phyloP scores from a whole-genome alignment of 2,329 filamentous ascomycete genomes.

The Leptographium procerum region DNA sequence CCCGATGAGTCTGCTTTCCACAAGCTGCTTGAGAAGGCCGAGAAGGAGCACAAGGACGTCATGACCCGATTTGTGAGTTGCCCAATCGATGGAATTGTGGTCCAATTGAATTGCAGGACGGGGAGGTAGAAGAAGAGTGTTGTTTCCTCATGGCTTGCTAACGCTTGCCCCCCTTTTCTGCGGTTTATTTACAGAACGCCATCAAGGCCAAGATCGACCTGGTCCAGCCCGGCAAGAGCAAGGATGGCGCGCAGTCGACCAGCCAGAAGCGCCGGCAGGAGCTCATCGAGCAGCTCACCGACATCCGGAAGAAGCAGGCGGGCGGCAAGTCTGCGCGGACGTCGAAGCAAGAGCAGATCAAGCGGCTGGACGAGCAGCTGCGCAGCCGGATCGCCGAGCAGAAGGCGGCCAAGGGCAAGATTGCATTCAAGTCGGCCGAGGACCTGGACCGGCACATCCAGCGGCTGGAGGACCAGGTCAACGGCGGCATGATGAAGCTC shows the following conservation, averaged over 20 bases:
- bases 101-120: background rate
- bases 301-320: slow-evolving; percentile 79
- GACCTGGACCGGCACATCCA: slow-evolving; percentile 79
- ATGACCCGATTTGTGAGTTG: slow-evolving; percentile 45
- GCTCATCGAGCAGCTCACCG: slow-evolving; percentile 68
- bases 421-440: slow-evolving; percentile 76
- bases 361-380: slow-evolving; percentile 79
- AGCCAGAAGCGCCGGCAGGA: slow-evolving; percentile 74
- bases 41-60: slow-evolving; percentile 73
- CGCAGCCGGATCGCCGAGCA: slow-evolving; percentile 77
- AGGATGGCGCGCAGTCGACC: slow-evolving; percentile 64
- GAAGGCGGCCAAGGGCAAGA: slow-evolving; percentile 70
- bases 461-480: slow-evolving; percentile 72
- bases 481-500: slow-evolving; percentile 82
- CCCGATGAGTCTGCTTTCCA: slow-evolving; percentile 83
- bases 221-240: slow-evolving; percentile 61
- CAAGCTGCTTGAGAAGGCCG: slow-evolving; percentile 62
- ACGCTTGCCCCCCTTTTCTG: background rate
- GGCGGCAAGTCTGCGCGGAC: slow-evolving; percentile 74
- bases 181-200: slow-evolving; percentile 50
- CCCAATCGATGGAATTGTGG: background rate
- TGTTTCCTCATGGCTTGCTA: background rate
- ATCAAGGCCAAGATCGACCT: slow-evolving; percentile 82
- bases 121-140: background rate
- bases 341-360: slow-evolving; percentile 78